phyloP scores from a whole-genome alignment of 1,284 basidiomycete genomes.

The Grifola frondosa region DNA sequence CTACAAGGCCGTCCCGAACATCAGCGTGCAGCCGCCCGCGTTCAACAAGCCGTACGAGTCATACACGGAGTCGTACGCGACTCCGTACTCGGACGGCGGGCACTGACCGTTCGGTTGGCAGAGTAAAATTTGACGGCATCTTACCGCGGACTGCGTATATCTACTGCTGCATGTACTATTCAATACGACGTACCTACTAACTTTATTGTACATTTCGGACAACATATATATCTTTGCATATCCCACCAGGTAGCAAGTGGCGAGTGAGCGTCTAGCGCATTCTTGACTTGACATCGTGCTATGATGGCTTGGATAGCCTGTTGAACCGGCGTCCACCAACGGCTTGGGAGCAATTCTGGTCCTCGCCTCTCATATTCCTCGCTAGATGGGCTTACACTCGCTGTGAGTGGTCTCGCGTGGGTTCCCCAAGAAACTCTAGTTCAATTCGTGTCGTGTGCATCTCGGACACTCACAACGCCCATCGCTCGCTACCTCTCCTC shows the following conservation, averaged over 20 bases:
- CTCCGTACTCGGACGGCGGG: no score
- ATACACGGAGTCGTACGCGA: background rate
- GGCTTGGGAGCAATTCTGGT: slow-evolving; percentile 1
- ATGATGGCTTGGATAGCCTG: background rate
- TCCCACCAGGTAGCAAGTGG: no score
- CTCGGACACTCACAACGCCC: slow-evolving; percentile 41
- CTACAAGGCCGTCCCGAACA: background rate
- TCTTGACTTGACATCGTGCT: no score
- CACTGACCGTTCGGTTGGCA: no score
- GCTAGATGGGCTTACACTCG: slow-evolving; percentile 2
- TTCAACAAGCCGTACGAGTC: background rate
- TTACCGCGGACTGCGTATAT: no score
- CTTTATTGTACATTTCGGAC: no score
- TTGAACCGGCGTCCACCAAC: background rate
- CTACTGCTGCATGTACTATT: no score
- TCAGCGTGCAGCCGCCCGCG: no score
- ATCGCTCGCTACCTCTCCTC: slow-evolving; percentile 32
- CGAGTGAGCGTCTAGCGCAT: no score
- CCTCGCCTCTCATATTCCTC: slow-evolving; percentile 1
- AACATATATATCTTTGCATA: no score
- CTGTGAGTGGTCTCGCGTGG: background rate
- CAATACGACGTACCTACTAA: no score
- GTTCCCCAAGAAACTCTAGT: background rate
- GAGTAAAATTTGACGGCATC: no score
- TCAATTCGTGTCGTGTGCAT: slow-evolving; percentile 35